Percentiles rank a stretch among this genome's conserved stretches.
Conservation (phyloP, 768 basidiomycete genomes). For the Suillus brevipes region DNA sequence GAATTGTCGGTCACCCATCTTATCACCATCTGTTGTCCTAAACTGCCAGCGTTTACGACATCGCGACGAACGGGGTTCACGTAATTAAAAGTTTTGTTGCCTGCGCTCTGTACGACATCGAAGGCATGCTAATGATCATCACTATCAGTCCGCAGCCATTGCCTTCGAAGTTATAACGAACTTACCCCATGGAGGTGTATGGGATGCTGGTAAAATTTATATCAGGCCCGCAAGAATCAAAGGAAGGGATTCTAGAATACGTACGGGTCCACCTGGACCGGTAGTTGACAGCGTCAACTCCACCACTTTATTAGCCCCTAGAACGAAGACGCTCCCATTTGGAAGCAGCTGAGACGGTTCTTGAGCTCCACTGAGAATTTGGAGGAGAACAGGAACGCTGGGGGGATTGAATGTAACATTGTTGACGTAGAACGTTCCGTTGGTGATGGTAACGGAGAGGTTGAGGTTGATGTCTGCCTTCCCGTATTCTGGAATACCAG, state of each 20-base stretch:
- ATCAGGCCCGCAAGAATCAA: neutral
- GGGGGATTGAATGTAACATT: conserved; percentile 25
- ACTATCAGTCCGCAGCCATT: neutral
- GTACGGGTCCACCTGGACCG: conserved; percentile 4
- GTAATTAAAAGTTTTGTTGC: conserved; percentile 40
- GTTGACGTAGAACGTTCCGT: conserved; percentile 17
- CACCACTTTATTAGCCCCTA: conserved; percentile 30
- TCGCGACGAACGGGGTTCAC: conserved; percentile 56
- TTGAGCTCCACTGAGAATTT: conserved; percentile 43
- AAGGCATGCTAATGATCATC: conserved; percentile 39
- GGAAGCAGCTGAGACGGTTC: conserved; percentile 29
- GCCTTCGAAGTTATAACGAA: neutral
- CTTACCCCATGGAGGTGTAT: conserved; percentile 47
- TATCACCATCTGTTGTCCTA: conserved; percentile 35
- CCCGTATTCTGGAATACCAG: conserved; percentile 39
- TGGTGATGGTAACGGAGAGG: conserved; percentile 11
- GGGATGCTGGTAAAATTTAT: conserved; percentile 33
- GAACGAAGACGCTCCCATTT: conserved; percentile 21
- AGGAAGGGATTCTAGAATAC: neutral
- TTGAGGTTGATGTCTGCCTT: conserved; percentile 42
- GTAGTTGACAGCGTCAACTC: conserved; percentile 19
- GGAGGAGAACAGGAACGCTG: conserved; percentile 42
- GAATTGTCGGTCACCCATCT: conserved; percentile 56
- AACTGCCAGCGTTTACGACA: conserved; percentile 34
- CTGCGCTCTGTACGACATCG: conserved; percentile 45